These are phyloP conservation scores for Thermomucor indicae-seudaticae DNA, from an alignment of 371 early-diverging fungal genomes.

Conservation along the genomic window DNA sequence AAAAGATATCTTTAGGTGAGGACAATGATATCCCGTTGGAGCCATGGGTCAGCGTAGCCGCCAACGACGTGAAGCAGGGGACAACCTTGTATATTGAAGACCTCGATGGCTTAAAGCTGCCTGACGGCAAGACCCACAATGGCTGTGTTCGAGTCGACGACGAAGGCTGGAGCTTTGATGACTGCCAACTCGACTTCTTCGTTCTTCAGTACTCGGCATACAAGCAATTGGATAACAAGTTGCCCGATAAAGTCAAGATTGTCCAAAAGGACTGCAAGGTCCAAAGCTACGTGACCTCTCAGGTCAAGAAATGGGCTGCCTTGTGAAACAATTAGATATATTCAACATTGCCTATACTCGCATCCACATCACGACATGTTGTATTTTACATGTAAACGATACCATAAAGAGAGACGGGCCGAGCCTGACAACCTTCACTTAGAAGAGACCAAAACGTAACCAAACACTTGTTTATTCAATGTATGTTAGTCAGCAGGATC, in stretches of 20 bases:
- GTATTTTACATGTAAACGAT: too few relatives aligned
- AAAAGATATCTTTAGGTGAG: not conserved
- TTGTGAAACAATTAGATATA: too few relatives aligned
- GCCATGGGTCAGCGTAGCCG: conserved; percentile 31
- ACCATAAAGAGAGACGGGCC: too few relatives aligned
- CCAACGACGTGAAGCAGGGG: conserved; percentile 22
- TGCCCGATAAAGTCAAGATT: conserved; percentile 14
- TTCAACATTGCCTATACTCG: too few relatives aligned
- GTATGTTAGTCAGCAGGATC: too few relatives aligned
- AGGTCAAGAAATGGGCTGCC: conserved; percentile 17
- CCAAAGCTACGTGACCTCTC: conserved; percentile 15
- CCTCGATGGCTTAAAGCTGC: conserved; percentile 23
- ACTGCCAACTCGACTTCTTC: conserved; percentile 30
- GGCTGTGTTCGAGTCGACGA: conserved; percentile 42
- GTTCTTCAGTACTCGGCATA: conserved; percentile 19
- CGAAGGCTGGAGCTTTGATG: conserved; percentile 29
- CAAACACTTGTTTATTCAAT: too few relatives aligned
- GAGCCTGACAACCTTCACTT: too few relatives aligned
- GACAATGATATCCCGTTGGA: conserved; percentile 11
- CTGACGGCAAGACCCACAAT: conserved; percentile 34
- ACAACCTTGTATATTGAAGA: conserved; percentile 28
- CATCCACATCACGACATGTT: too few relatives aligned
- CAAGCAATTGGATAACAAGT: conserved; percentile 6
- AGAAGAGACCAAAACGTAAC: too few relatives aligned
- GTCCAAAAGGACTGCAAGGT: conserved; percentile 13